A percentile compares a stretch with the other conserved stretches of the same genome.
These are phyloP conservation scores for Steccherinum ochraceum DNA, from an alignment of 768 basidiomycete genomes.

Conservation along the genomic window DNA sequence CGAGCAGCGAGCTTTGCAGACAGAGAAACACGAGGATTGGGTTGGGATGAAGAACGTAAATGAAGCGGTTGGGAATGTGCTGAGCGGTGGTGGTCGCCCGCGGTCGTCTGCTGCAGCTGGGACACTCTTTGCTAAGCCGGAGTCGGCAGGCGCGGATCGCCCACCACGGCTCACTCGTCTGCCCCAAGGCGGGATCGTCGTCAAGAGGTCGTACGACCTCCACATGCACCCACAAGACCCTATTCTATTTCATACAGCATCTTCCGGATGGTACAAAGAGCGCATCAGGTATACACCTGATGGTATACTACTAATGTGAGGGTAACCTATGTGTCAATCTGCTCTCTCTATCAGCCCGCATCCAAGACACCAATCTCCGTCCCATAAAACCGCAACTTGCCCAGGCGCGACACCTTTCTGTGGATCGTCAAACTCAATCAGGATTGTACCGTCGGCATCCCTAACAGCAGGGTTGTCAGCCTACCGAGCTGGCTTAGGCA, in stretches of 20 bases:
- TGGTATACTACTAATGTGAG: not conserved
- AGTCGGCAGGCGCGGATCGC: not conserved
- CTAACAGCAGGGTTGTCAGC: slow-evolving; percentile 14
- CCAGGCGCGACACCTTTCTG: slow-evolving; percentile 71
- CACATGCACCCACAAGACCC: too few relatives aligned
- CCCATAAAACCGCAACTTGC: slow-evolving; percentile 73
- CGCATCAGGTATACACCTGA: too few relatives aligned
- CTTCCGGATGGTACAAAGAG: not conserved
- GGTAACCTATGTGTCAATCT: not conserved
- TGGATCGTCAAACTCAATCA: slow-evolving; percentile 52
- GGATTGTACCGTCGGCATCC: slow-evolving; percentile 18
- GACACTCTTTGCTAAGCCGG: not conserved
- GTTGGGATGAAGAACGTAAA: not conserved
- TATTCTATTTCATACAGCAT: not conserved
- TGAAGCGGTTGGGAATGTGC: not conserved
- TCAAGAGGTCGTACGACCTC: not conserved
- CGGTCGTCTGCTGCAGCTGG: too few relatives aligned
- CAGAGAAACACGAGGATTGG: not conserved
- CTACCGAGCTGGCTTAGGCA: not conserved
- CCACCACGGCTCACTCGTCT: not conserved
- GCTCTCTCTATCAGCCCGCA: slow-evolving; percentile 55
- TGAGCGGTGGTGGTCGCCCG: not conserved
- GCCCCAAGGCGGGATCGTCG: not conserved
- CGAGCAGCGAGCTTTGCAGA: not conserved
- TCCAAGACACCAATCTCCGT: slow-evolving; percentile 76